These are phyloP conservation scores for Boletus mariae DNA, from an alignment of 1,284 basidiomycete species.

Conservation along the genomic window DNA sequence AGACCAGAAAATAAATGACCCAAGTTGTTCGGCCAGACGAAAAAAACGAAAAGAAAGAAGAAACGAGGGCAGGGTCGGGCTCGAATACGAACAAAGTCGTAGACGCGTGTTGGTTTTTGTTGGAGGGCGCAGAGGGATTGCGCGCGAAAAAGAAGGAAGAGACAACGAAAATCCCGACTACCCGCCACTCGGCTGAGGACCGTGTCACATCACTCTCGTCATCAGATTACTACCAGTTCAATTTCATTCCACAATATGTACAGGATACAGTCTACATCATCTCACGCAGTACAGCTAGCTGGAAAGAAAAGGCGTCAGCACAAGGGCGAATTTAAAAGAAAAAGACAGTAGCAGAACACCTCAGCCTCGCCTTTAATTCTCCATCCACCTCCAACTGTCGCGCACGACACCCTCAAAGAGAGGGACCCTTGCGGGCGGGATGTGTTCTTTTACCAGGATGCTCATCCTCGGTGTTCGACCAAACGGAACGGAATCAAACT, in stretches of 20 bases:
- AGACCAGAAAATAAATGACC: background rate
- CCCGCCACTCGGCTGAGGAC: constrained; percentile 18
- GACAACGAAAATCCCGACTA: background rate
- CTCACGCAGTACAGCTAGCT: background rate
- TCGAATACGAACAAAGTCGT: background rate
- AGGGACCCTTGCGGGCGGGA: constrained; percentile 44
- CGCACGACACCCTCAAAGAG: constrained; percentile 27
- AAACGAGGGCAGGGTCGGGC: background rate
- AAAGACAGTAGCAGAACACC: constrained; percentile 31
- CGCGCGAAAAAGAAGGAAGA: constrained; percentile 16
- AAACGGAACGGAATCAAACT: background rate
- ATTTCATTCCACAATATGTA: background rate
- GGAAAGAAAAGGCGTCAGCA: constrained; percentile 1
- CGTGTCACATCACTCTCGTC: background rate
- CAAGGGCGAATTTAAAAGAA: background rate
- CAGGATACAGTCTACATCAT: too few species aligned
- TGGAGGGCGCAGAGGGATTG: background rate
- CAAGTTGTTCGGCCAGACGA: background rate
- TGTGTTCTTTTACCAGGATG: constrained; percentile 84
- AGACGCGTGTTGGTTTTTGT: constrained; percentile 16
- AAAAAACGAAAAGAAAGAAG: constrained; percentile 5
- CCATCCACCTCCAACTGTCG: constrained; percentile 60
- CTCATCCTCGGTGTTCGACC: constrained; percentile 57
- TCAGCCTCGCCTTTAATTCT: constrained; percentile 86
- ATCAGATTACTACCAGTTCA: background rate